Conservation (phyloP, 306 rosid genomes). For the Abrus precatorius region DNA sequence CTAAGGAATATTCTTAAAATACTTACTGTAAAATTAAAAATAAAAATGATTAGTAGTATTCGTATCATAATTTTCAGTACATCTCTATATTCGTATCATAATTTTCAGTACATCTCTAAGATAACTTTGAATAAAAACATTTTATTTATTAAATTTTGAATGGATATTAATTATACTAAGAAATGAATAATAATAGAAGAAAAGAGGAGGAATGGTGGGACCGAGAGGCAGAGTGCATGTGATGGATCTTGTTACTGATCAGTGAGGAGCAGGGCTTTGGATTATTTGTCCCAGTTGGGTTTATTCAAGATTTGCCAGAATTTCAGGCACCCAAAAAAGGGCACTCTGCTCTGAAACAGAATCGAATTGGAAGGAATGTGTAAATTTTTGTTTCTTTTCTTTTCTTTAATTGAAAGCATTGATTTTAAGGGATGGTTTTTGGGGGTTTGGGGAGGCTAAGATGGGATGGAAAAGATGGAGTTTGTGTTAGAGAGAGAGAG, state of each 20-base stretch:
- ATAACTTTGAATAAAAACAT: too few species aligned
- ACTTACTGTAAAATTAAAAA: too few species aligned
- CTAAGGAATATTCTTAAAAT: too few species aligned
- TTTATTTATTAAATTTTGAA: too few species aligned
- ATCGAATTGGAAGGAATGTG: conserved; percentile 31
- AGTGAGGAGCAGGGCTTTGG: background rate
- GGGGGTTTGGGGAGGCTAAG: too few species aligned
- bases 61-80: too few species aligned
- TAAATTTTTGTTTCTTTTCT: conserved; percentile 10
- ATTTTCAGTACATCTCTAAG: too few species aligned
- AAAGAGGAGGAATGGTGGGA: background rate
- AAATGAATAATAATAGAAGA: too few species aligned
- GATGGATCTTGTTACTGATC: conserved; percentile 4
- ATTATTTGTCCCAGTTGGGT: conserved; percentile 24
- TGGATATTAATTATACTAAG: too few species aligned
- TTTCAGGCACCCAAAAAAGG: conserved; percentile 47
- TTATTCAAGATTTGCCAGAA: conserved; percentile 28
- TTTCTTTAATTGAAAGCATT: background rate
- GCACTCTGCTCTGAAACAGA: conserved; percentile 29
- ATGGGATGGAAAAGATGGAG: background rate
- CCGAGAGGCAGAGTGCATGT: conserved; percentile 31
- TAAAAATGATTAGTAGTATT: too few species aligned
- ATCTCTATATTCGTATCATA: too few species aligned
- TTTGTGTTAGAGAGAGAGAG: background rate
- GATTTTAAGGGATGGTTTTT: background rate